Conservation (phyloP, 2,329 filamentous ascomycete genomes). For the Phaeosphaeria sp. region DNA sequence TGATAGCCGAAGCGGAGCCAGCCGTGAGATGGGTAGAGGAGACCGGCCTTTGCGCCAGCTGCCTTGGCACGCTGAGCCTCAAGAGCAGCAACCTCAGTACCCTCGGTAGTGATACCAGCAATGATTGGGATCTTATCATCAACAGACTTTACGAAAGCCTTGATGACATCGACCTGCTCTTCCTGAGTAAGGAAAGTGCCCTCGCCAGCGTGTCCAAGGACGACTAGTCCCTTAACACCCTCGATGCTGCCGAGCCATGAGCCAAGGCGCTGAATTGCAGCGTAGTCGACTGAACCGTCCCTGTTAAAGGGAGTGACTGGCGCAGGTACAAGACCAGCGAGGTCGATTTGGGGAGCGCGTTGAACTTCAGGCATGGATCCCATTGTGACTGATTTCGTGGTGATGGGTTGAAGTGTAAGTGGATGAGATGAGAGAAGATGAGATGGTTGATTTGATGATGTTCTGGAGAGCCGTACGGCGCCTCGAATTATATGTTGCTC, state of each 20-base stretch:
- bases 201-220: constrained; percentile 63
- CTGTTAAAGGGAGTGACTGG: constrained; percentile 61
- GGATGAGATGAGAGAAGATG: constrained; percentile 1
- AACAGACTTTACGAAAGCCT: constrained; percentile 61
- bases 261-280: constrained; percentile 60
- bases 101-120: constrained; percentile 61
- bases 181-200: constrained; percentile 61
- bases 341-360: constrained; percentile 48
- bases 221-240: constrained; percentile 61
- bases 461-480: not conserved
- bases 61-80: constrained; percentile 60
- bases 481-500: not conserved
- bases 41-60: constrained; percentile 59
- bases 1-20: constrained; percentile 65
- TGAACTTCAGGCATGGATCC: constrained; percentile 34
- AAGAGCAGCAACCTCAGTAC: constrained; percentile 60
- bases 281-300: constrained; percentile 59
- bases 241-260: constrained; percentile 61
- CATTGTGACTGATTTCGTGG: constrained; percentile 18
- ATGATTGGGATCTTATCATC: constrained; percentile 61
- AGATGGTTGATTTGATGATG: constrained; percentile 2
- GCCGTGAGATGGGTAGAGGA: constrained; percentile 62
- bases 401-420: not conserved
- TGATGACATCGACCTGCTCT: constrained; percentile 59
- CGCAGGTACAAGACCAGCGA: constrained; percentile 59